A percentile compares a stretch with the other conserved stretches of the same genome.
These are phyloP conservation scores for Podila horticola DNA, from an alignment of 192 early-diverging fungal species.

Conservation along the genomic window DNA sequence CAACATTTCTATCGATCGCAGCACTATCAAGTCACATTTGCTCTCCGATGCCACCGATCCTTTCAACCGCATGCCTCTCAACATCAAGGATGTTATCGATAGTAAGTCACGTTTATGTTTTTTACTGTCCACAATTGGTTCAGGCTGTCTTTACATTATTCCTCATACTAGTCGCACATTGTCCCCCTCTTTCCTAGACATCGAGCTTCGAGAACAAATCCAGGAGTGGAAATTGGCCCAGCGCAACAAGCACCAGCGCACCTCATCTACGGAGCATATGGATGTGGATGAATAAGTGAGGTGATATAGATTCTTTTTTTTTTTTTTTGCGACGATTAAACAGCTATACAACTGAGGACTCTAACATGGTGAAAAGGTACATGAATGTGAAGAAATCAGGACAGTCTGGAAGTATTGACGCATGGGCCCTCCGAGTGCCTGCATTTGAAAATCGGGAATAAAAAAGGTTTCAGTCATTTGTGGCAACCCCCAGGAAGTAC, in stretches of 20 bases:
- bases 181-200: not conserved
- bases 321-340: not conserved
- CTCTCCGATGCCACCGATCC: slow-evolving; percentile 92
- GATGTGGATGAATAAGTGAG: not conserved
- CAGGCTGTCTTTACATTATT: not conserved
- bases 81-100: slow-evolving; percentile 87
- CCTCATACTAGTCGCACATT: not conserved
- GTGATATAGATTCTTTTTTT: not conserved
- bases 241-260: not conserved
- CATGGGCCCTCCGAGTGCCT: too few relatives aligned
- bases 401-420: too few relatives aligned
- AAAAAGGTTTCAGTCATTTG: too few relatives aligned
- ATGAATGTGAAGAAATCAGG: too few relatives aligned
- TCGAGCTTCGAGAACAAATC: slow-evolving; percentile 5
- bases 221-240: slow-evolving; percentile 6
- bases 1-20: slow-evolving; percentile 81
- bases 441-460: too few relatives aligned
- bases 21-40: slow-evolving; percentile 89
- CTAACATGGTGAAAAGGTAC: too few relatives aligned
- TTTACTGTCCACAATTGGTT: not conserved
- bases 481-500: too few relatives aligned
- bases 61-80: slow-evolving; percentile 91
- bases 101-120: slow-evolving; percentile 57
- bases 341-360: not conserved
- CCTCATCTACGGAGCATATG: not conserved